phyloP scores from a whole-genome alignment of 805 yeast species.

The Candida pseudoglaebosa region DNA sequence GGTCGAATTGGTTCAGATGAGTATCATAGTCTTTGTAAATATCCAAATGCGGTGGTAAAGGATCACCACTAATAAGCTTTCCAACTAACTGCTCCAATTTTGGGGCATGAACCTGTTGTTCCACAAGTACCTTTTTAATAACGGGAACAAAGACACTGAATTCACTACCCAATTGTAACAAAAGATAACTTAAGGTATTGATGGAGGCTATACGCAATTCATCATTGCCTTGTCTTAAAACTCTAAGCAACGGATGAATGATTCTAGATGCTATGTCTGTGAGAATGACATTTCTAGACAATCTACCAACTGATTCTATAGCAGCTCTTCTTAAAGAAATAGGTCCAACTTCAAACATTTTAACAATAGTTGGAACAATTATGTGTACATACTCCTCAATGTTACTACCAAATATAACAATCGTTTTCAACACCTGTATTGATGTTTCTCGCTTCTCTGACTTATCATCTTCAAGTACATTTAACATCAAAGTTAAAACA shows the following conservation, averaged over 20 bases:
- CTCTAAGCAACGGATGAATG: conserved; percentile 78
- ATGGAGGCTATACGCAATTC: conserved; percentile 64
- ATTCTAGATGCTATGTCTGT: conserved; percentile 89
- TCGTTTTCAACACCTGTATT: conserved; percentile 70
- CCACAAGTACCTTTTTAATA: conserved; percentile 61
- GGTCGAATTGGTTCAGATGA: conserved; percentile 40
- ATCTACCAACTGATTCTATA: conserved; percentile 75
- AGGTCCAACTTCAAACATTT: conserved; percentile 71
- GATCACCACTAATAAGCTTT: conserved; percentile 77
- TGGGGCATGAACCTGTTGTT: conserved; percentile 62
- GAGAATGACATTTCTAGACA: conserved; percentile 67
- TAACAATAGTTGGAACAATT: conserved; percentile 80
- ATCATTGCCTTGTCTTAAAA: conserved; percentile 48
- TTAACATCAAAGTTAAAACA: conserved; percentile 69
- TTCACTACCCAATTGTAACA: conserved; percentile 79
- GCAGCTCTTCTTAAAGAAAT: conserved; percentile 65
- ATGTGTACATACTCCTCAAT: conserved; percentile 86
- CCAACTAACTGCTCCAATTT: conserved; percentile 78
- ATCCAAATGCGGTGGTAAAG: conserved; percentile 72
- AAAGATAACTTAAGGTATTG: conserved; percentile 73
- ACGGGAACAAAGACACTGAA: conserved; percentile 84
- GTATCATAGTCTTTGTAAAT: conserved; percentile 59
- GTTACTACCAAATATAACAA: conserved; percentile 82
- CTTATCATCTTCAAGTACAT: conserved; percentile 70
- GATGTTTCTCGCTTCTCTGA: conserved; percentile 59